A percentile compares a stretch with the other conserved stretches of the same genome.
phyloP scores from a whole-genome alignment of 2,329 filamentous ascomycete species.

The Tolypocladium sp. region DNA sequence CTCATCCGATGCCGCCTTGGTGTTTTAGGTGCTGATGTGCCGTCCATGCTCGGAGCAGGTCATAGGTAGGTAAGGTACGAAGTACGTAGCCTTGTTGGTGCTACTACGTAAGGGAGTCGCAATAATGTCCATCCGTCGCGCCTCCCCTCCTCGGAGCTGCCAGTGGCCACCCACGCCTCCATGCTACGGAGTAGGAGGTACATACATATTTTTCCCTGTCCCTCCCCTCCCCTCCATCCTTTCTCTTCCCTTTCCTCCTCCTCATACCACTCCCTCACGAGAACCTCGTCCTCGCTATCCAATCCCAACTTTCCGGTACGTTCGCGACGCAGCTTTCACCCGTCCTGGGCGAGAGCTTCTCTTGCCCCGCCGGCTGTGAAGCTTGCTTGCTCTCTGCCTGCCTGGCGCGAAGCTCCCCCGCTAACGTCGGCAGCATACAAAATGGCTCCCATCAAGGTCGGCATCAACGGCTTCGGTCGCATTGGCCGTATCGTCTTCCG shows the following conservation, averaged over 20 bases:
- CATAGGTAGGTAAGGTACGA: not conserved
- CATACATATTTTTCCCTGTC: slow-evolving; percentile 1
- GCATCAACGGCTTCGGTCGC: slow-evolving; percentile 99
- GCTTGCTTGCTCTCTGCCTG: not conserved
- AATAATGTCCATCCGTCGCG: not conserved
- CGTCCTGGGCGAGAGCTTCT: not conserved
- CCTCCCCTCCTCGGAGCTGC: not conserved
- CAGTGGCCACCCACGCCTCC: not conserved
- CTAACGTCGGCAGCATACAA: slow-evolving; percentile 11
- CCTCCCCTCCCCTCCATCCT: not conserved
- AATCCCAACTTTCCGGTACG: not conserved
- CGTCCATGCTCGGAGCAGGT: not conserved
- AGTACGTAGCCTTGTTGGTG: not conserved
- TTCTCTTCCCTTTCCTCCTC: not conserved
- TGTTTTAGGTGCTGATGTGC: not conserved
- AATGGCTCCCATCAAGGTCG: slow-evolving; percentile 60
- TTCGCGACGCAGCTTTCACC: not conserved
- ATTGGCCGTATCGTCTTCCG: slow-evolving; percentile 99
- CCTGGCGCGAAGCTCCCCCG: not conserved
- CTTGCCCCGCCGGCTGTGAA: not conserved
- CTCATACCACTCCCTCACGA: not conserved
- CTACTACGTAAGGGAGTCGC: not conserved
- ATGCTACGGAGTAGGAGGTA: not conserved
- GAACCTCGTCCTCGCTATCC: not conserved
- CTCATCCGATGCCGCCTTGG: not conserved